phyloP scores from a whole-genome alignment of 2,329 filamentous ascomycete genomes.

The Pestalotiopsis sp. region DNA sequence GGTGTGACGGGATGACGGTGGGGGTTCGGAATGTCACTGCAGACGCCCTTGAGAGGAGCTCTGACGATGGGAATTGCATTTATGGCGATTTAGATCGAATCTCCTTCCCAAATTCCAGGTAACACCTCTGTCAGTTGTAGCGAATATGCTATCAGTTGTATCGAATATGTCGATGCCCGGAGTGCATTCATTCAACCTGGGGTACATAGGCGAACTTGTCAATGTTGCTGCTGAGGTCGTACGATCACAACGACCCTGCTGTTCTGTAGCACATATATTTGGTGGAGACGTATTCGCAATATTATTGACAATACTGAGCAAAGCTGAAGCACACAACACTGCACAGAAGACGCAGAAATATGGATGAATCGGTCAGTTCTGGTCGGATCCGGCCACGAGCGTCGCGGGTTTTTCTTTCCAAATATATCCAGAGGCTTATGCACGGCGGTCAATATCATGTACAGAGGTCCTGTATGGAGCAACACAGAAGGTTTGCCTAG shows the following conservation, averaged over 20 bases:
- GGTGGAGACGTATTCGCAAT: not conserved
- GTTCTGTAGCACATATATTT: not conserved
- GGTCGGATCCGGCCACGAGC: not conserved
- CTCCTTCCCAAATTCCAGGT: too few species aligned
- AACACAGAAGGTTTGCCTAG: not conserved
- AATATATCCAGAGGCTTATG: not conserved
- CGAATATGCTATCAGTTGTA: not conserved
- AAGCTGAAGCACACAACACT: not conserved
- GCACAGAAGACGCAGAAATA: not conserved
- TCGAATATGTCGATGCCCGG: not conserved
- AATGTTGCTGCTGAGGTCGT: not conserved
- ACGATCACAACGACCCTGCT: not conserved
- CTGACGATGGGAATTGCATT: too few species aligned
- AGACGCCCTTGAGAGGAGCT: too few species aligned
- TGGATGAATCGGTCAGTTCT: not conserved
- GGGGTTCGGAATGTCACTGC: not conserved
- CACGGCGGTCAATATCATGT: not conserved
- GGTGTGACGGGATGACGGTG: not conserved
- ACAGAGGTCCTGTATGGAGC: not conserved
- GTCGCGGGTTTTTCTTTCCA: not conserved
- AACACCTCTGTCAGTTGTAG: too few species aligned
- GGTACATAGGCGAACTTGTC: not conserved
- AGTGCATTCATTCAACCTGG: not conserved
- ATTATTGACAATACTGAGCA: not conserved
- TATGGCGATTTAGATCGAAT: too few species aligned